These are phyloP conservation scores for Wickerhamomyces mucosus DNA, from an alignment of 805 yeast genomes.

Conservation along the genomic window DNA sequence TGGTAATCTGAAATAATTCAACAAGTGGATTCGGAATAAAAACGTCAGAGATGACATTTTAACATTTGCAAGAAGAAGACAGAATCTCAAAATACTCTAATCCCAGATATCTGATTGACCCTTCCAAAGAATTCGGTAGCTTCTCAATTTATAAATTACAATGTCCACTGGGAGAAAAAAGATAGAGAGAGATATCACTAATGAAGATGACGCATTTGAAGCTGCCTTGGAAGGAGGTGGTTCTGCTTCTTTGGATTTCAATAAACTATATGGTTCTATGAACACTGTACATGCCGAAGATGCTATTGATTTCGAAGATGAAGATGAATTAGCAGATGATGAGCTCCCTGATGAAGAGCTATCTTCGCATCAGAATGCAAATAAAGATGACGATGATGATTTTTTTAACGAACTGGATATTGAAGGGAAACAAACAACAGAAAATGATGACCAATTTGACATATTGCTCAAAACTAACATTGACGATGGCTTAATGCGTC, in stretches of 20 bases:
- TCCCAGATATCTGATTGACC: too few species aligned
- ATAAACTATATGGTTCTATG: constrained; percentile 13
- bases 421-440: constrained; percentile 20
- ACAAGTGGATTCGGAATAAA: not conserved
- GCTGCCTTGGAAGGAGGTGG: constrained; percentile 29
- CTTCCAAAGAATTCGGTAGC: too few species aligned
- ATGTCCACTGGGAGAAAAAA: too few species aligned
- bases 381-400: constrained; percentile 27
- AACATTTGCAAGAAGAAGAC: too few species aligned
- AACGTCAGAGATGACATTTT: not conserved
- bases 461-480: constrained; percentile 23
- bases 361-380: constrained; percentile 19
- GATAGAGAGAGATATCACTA: constrained; percentile 16
- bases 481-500: constrained; percentile 9
- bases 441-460: constrained; percentile 10
- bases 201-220: constrained; percentile 29
- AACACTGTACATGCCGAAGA: constrained; percentile 70
- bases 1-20: not conserved
- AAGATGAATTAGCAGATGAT: constrained; percentile 90
- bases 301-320: constrained; percentile 91
- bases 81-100: too few species aligned
- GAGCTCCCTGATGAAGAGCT: constrained; percentile 35
- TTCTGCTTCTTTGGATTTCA: constrained; percentile 15
- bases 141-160: too few species aligned
- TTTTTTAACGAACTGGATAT: constrained; percentile 27